phyloP scores from a whole-genome alignment of 164 flowering plant species.

The Chimonanthus praecox region DNA sequence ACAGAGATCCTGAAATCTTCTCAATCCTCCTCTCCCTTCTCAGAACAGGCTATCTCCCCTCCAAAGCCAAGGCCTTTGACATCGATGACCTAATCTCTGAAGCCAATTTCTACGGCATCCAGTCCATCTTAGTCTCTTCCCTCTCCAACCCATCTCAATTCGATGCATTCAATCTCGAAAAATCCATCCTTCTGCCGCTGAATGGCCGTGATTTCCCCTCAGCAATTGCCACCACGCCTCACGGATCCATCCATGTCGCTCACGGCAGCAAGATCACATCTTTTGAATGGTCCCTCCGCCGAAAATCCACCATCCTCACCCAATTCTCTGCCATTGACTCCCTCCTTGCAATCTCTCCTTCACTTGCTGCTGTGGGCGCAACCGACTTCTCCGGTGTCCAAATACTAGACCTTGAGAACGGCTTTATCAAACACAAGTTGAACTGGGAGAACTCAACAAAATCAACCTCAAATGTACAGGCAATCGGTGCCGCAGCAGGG shows the following conservation, averaged over 20 bases:
- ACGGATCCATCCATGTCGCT: constrained; percentile 72
- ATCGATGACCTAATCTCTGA: constrained; percentile 66
- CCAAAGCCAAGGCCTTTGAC: constrained; percentile 61
- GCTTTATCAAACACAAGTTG: constrained; percentile 45
- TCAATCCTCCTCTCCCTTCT: constrained; percentile 74
- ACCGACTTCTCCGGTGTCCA: constrained; percentile 86
- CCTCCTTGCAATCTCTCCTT: constrained; percentile 52
- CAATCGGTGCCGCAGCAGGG: constrained; percentile 55
- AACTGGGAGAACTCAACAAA: constrained; percentile 77
- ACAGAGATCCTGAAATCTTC: constrained; percentile 88
- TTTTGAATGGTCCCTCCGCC: constrained; percentile 74
- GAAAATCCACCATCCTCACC: constrained; percentile 68
- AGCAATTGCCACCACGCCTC: constrained; percentile 53
- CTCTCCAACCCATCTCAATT: constrained; percentile 68
- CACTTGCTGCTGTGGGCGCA: constrained; percentile 76
- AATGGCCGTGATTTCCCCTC: constrained; percentile 80
- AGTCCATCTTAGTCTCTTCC: constrained; percentile 41
- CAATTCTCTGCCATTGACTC: constrained; percentile 75
- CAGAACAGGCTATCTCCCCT: constrained; percentile 76
- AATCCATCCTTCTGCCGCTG: constrained; percentile 45
- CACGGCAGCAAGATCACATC: constrained; percentile 92
- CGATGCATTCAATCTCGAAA: constrained; percentile 73
- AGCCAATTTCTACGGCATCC: constrained; percentile 66
- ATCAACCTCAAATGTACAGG: constrained; percentile 80
- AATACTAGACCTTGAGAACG: constrained; percentile 60